Evolutionary conservation across 75 land plant genomes (phyloP), one percentile per base, ranked within the genome.

Genomic region (Cupressus sempervirens): DNA sequence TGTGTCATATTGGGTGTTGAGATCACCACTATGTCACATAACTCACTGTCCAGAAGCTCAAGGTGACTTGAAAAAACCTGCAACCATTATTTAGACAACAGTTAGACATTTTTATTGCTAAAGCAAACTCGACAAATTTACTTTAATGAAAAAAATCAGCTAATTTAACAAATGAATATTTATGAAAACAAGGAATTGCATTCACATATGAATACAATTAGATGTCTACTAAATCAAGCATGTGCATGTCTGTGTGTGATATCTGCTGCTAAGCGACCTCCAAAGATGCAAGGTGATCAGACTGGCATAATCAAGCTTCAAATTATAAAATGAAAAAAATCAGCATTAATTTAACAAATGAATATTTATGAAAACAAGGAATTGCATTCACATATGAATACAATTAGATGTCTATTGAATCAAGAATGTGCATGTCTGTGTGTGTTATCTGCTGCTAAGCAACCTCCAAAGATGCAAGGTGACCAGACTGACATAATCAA

Each of bases 1-100:
- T 97, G 99, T 34, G 99, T 97, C 98, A 96, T 94, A 86, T 97
- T 96, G 79, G 99, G 99, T 70, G 93, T 92, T 23, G 99, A 97
- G 5, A 97, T 94, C 68, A 97, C 92, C 50, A 97, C 83, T 15
- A 97, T 90, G 86, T 97, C 98, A 86, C 99, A 97, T 7, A 94
- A 36, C 50, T 96, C 96, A 76, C 98, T 97, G 58, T 96, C 98
- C 87, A 97, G 76, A 70, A 97, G 84, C 83, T 93, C 93, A 50
- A 83, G 82, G 86, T 97, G 99, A 62, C 89, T 88, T 76, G 91
- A 88, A 86, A 96, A 97, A 1, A 96, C 97, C 99, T 96, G 88
- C 62, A 84, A 45, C 12, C 0, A 80, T 30, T 82, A 62, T 56
- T 54, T 1, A 32, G 41, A 41, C 40, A 80, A 1, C n/a, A 32